Conservation (phyloP, 225 moss, liverwort and hornwort species). For the Bryum argenteum region DNA sequence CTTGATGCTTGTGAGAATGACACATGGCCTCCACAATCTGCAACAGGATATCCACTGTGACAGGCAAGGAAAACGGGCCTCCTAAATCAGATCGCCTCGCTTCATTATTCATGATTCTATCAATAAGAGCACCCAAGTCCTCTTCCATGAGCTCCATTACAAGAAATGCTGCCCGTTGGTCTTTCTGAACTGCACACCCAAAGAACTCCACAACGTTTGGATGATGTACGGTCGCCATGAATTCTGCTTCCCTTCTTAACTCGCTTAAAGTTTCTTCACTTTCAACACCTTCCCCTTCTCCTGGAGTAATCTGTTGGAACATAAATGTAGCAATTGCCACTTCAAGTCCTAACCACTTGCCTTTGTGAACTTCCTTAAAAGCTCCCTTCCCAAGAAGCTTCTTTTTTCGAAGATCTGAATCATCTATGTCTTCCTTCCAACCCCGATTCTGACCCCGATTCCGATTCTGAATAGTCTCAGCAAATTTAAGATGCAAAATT, state of each 20-base stretch:
- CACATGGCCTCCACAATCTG: slow-evolving; percentile 21
- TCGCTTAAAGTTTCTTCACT: too few relatives aligned
- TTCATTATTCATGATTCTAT: background rate
- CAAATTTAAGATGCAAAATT: background rate
- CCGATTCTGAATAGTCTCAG: background rate
- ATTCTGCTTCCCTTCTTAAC: background rate
- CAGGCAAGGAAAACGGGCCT: background rate
- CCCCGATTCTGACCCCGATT: too few relatives aligned
- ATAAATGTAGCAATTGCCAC: background rate
- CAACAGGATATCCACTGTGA: background rate
- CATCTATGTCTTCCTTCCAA: background rate
- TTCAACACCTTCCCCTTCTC: too few relatives aligned
- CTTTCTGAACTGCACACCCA: background rate
- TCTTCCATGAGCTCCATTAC: background rate
- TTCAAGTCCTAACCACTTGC: background rate
- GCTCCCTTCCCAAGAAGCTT: too few relatives aligned
- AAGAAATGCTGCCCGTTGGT: too few relatives aligned
- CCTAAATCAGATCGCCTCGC: too few relatives aligned
- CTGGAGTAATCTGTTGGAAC: background rate
- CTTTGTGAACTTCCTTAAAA: background rate
- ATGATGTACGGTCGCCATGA: background rate
- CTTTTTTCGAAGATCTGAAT: background rate
- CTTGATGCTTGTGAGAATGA: slow-evolving; percentile 7
- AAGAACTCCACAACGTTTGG: background rate
- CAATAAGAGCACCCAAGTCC: background rate